Percentiles rank a stretch among this genome's conserved stretches.
Evolutionary conservation across 164 flowering plant species (phyloP).

Genomic region (Liquidambar formosana): DNA sequence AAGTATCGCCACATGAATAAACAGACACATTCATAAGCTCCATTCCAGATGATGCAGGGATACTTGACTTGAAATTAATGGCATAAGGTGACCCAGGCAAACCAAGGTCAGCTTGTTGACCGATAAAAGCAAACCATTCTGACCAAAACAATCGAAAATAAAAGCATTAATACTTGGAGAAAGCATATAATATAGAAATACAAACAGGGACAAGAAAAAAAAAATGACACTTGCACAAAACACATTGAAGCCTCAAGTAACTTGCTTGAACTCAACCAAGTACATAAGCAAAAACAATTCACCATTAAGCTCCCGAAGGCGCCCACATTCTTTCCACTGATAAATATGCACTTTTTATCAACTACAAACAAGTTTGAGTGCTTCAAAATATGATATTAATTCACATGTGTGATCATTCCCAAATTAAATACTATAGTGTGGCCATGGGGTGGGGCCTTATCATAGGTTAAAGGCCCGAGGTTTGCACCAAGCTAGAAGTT

Average conservation of each 20-base stretch:
- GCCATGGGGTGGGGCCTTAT: no score
- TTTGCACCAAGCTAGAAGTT: no score
- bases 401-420: no score
- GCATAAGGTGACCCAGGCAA: constrained; percentile 93
- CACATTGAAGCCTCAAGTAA: background rate
- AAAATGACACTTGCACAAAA: background rate
- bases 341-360: background rate
- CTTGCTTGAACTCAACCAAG: constrained; percentile 1
- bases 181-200: background rate
- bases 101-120: constrained; percentile 50
- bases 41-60: constrained; percentile 74
- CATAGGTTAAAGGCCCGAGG: no score
- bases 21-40: constrained; percentile 83
- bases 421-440: no score
- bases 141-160: constrained; percentile 18
- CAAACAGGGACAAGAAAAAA: background rate
- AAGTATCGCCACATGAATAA: constrained; percentile 88
- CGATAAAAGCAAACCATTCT: constrained; percentile 95
- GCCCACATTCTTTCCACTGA: background rate
- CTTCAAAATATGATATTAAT: background rate
- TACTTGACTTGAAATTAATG: constrained; percentile 58
- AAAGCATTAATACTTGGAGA: background rate
- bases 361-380: background rate
- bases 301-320: background rate
- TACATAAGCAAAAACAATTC: background rate